A percentile compares a stretch with the other conserved stretches of the same genome.
phyloP scores from a whole-genome alignment of 441 rosid genomes.

The Breynia disticha region DNA sequence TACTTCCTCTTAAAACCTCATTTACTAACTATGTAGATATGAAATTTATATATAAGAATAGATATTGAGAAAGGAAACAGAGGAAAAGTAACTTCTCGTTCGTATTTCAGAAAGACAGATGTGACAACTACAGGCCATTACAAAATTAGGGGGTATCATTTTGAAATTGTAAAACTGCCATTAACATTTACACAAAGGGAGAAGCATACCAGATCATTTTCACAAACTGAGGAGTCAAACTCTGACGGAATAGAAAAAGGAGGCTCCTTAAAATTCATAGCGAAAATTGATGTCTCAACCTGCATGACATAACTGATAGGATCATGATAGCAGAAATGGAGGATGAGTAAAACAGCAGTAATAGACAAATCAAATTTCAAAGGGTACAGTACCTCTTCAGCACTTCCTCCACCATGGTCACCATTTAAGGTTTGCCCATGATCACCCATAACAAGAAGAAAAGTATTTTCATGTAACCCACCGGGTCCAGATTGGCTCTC shows the following conservation, averaged over 20 bases:
- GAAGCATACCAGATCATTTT: constrained; percentile 41
- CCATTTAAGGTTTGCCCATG: constrained; percentile 98
- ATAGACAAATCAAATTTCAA: constrained; percentile 4
- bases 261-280: constrained; percentile 76
- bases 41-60: no score
- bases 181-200: constrained; percentile 4
- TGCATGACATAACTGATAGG: constrained; percentile 18
- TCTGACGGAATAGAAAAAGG: constrained; percentile 49
- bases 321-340: background rate
- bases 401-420: constrained; percentile 97
- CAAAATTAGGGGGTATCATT: no score
- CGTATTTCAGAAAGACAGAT: no score
- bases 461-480: constrained; percentile 73
- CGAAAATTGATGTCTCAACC: constrained; percentile 93
- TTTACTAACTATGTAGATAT: no score
- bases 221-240: constrained; percentile 57
- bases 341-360: constrained; percentile 8
- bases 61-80: no score
- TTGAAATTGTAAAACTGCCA: no score
- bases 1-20: no score
- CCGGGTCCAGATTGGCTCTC: constrained; percentile 73
- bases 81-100: no score
- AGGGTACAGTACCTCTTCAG: constrained; percentile 62
- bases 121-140: no score
- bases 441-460: constrained; percentile 94